phyloP scores from a whole-genome alignment of 2,329 filamentous ascomycete genomes.

The Stagonosporopsis tanaceti region DNA sequence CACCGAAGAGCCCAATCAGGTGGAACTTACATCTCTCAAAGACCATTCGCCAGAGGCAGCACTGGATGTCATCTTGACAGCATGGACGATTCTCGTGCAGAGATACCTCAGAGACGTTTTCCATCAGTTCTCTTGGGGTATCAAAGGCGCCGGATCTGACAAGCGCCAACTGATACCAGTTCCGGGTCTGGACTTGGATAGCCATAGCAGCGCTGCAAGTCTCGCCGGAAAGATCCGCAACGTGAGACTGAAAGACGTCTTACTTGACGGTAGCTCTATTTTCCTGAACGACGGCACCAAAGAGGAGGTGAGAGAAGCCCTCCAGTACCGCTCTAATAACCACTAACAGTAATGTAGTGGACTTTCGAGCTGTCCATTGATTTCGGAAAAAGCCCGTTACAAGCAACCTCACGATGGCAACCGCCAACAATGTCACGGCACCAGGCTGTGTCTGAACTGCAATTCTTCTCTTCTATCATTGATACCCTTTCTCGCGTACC shows the following conservation, averaged over 20 bases:
- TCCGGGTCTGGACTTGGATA: constrained; percentile 27
- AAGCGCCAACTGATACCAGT: constrained; percentile 29
- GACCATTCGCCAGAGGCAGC: constrained; percentile 19
- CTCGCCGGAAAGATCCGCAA: constrained; percentile 26
- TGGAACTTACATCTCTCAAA: constrained; percentile 23
- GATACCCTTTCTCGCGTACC: constrained; percentile 46
- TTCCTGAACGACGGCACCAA: constrained; percentile 41
- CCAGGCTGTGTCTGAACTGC: constrained; percentile 54
- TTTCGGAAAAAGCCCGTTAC: constrained; percentile 37
- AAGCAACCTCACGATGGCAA: constrained; percentile 54
- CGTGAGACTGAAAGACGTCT: constrained; percentile 24
- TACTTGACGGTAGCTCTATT: constrained; percentile 21
- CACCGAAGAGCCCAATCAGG: constrained; percentile 24
- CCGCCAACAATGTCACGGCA: constrained; percentile 53
- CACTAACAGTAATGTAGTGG: constrained; percentile 34
- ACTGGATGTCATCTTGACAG: constrained; percentile 38
- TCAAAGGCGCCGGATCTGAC: constrained; percentile 21
- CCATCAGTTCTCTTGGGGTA: constrained; percentile 41
- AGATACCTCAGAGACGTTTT: constrained; percentile 45
- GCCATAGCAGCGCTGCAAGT: constrained; percentile 22
- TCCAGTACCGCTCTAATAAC: not conserved
- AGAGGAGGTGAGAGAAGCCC: constrained; percentile 36
- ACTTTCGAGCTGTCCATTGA: constrained; percentile 37
- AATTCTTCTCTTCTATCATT: constrained; percentile 51
- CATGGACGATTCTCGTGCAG: constrained; percentile 42